phyloP scores from a whole-genome alignment of 768 basidiomycete genomes.

The Serpula lacrymans region DNA sequence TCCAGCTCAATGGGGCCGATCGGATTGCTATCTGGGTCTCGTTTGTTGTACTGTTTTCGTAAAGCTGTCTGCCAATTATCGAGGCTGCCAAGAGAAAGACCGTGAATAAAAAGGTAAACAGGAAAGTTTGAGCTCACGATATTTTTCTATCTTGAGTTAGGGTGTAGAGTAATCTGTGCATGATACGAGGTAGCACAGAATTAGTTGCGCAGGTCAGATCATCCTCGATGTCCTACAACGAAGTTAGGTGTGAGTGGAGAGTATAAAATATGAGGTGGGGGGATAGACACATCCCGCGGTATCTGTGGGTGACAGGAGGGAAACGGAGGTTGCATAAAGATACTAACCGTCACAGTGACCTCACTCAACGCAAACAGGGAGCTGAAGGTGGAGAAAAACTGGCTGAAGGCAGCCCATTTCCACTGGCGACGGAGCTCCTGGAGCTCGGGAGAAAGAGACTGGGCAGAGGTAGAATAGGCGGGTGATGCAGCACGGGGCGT shows the following conservation, averaged over 20 bases:
- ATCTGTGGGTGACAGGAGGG: neutral
- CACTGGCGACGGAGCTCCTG: slow-evolving; percentile 68
- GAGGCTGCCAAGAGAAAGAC: slow-evolving; percentile 37
- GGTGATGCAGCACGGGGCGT: slow-evolving; percentile 25
- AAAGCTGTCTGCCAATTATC: slow-evolving; percentile 79
- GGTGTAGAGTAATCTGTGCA: slow-evolving; percentile 69
- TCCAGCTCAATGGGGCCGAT: slow-evolving; percentile 50
- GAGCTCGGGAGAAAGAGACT: slow-evolving; percentile 38
- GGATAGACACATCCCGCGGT: neutral
- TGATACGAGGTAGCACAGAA: slow-evolving; percentile 64
- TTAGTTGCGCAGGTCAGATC: slow-evolving; percentile 64
- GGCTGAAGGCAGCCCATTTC: slow-evolving; percentile 91
- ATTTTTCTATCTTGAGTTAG: slow-evolving; percentile 81
- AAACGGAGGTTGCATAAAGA: slow-evolving; percentile 2
- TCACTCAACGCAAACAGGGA: slow-evolving; percentile 69
- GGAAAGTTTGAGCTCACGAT: slow-evolving; percentile 44
- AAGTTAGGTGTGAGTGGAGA: slow-evolving; percentile 11
- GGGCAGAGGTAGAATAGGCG: slow-evolving; percentile 21
- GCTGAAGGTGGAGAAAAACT: slow-evolving; percentile 86
- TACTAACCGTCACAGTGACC: slow-evolving; percentile 60
- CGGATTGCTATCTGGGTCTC: slow-evolving; percentile 67
- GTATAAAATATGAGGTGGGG: slow-evolving; percentile 12
- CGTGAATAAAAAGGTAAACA: slow-evolving; percentile 15
- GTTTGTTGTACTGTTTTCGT: slow-evolving; percentile 73
- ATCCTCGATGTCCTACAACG: slow-evolving; percentile 83